Base-by-base conservation (phyloP, 169 alveolate species). In the Toxoplasma gondii region DNA sequence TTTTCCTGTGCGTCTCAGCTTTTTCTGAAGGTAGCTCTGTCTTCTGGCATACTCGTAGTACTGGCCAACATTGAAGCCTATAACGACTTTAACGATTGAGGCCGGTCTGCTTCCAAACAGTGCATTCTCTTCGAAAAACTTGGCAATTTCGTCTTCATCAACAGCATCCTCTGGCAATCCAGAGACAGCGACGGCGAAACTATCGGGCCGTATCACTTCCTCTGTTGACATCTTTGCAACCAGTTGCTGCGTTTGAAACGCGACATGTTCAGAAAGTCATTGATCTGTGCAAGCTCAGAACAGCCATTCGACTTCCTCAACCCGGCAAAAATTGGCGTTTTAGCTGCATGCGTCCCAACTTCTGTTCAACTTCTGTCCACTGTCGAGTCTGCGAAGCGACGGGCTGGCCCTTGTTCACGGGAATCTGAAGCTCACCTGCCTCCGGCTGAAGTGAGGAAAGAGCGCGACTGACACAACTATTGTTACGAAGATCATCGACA, bases 61-160 rank as follows among this genome's bases (percentile, higher is more conserved):
- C 53, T 93, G 93, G n/a, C 90, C 53, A 74, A 70, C 86, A 38
- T 93, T 93, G 69, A 93, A 93, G 80, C 95, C 95, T 44, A 93
- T 93, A 54, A 93, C 95, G 49, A 93, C 95, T 81, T 93, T 93
- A 39, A 93, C 95, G 16, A 93, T 91, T 24, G 93, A 93, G 64
- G 90, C 95, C 36, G 88, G 41, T 10, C 82, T 84, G 39, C 80
- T 84, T 81, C 74, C 90, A 31, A 44, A 44, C 87, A 93, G 70
- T 24, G 90, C 74, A 24, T 91, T 64, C 54, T n/a, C 27, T 54
- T 91, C 81, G 17, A 86, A 69, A 39, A 93, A 93, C 49, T 53
- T 44, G 70, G 95, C 88, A 24, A 93, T 87, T 87, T 93, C 95
- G 49, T 86, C 84, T 84, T 92, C 95, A 88, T 93, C 93, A 1